These are phyloP conservation scores for Cucumis hystrix DNA, from an alignment of 306 rosid species.

Conservation along the genomic window DNA sequence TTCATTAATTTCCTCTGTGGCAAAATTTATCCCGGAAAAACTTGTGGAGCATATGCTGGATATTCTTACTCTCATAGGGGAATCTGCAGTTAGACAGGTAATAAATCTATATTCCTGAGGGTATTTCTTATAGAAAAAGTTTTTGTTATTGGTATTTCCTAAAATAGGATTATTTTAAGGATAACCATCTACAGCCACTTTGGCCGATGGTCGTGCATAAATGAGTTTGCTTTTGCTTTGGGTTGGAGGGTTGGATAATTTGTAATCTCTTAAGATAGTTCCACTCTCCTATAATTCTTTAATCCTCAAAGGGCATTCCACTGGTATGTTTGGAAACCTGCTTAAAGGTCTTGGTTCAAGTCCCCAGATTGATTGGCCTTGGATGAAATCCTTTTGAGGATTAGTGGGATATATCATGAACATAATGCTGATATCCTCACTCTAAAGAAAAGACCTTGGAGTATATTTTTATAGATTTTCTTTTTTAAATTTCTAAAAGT, in stretches of 20 bases:
- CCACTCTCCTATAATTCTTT: not conserved
- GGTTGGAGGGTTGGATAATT: not conserved
- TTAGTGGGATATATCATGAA: not conserved
- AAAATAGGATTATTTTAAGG: not conserved
- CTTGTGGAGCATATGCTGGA: constrained; percentile 52
- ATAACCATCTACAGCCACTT: not conserved
- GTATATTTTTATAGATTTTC: not conserved
- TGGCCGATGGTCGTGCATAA: not conserved
- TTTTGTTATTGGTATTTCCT: no score
- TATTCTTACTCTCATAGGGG: constrained; percentile 53
- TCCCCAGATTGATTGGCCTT: not conserved
- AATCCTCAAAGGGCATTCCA: not conserved
- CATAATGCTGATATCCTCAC: not conserved
- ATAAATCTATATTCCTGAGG: not conserved
- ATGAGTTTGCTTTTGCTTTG: not conserved
- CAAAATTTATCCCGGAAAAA: constrained; percentile 47
- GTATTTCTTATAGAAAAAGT: no score
- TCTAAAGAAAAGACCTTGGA: not conserved
- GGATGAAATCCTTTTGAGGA: not conserved
- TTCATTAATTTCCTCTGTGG: constrained; percentile 46
- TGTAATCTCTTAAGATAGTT: not conserved
- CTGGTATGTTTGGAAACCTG: not conserved
- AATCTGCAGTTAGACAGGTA: constrained; percentile 76
- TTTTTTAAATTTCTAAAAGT: no score
- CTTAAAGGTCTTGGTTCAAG: not conserved